Conservation (phyloP, 352 stramenopile species). For the Globisporangium canariense region DNA sequence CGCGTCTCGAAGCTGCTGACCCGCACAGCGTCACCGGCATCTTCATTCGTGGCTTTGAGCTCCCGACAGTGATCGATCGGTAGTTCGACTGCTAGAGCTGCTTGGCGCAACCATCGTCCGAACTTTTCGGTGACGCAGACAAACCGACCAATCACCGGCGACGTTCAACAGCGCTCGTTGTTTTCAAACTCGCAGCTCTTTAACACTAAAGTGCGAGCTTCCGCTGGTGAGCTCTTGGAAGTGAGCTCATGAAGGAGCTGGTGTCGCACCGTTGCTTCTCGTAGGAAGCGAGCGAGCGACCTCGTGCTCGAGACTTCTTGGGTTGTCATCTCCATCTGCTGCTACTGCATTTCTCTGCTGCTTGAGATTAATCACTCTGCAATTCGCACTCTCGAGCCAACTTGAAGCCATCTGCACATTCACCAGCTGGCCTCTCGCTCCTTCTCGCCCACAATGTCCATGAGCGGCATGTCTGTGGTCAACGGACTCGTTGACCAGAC, state of each 20-base stretch:
- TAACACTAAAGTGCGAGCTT: neutral
- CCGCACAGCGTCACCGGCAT: neutral
- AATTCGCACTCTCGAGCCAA: conserved; percentile 12
- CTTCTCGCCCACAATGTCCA: neutral
- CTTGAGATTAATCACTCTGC: conserved; percentile 20
- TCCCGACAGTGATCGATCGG: neutral
- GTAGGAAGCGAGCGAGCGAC: neutral
- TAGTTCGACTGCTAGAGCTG: neutral
- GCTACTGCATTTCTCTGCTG: neutral
- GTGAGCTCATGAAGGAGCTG: no score
- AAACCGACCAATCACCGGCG: neutral
- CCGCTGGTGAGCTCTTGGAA: neutral
- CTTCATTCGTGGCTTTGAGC: neutral
- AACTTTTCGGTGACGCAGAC: neutral
- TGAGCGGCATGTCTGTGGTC: conserved; percentile 6
- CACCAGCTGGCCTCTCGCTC: neutral
- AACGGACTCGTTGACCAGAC: conserved; percentile 3
- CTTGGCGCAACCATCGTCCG: neutral
- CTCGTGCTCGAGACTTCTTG: neutral
- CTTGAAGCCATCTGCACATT: neutral
- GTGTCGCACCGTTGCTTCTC: neutral
- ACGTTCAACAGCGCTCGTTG: neutral
- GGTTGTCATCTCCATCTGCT: no score
- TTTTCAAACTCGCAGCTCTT: no score
- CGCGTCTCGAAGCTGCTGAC: neutral